A percentile compares a stretch with the other conserved stretches of the same genome.
These are phyloP conservation scores for Dendryphion nanum DNA, from an alignment of 2,329 filamentous ascomycete species.

Conservation along the genomic window DNA sequence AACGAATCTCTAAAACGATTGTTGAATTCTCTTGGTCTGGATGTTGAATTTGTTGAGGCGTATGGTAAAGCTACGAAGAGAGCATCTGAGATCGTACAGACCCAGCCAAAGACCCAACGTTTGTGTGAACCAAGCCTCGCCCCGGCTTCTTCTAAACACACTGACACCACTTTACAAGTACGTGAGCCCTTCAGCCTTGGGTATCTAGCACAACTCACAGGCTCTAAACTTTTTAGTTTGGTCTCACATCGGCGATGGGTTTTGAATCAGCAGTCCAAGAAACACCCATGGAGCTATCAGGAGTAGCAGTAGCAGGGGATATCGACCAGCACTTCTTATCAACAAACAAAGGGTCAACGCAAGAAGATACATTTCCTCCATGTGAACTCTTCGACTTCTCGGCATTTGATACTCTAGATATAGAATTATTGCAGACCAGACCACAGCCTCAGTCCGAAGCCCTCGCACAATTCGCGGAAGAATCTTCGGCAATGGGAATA, in stretches of 20 bases:
- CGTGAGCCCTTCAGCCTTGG: too few relatives aligned
- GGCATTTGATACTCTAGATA: constrained; percentile 1
- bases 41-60: constrained; percentile 11
- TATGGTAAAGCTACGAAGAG: constrained; percentile 8
- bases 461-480: too few relatives aligned
- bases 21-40: constrained; percentile 11
- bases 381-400: constrained; percentile 4
- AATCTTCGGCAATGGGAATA: constrained; percentile 2
- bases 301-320: too few relatives aligned
- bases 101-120: constrained; percentile 1
- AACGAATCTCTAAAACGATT: constrained; percentile 11
- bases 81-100: constrained; percentile 6
- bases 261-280: too few relatives aligned
- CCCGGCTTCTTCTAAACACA: constrained; percentile 1
- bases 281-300: too few relatives aligned
- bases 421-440: neutral
- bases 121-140: constrained; percentile 2
- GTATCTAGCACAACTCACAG: too few relatives aligned
- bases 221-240: too few relatives aligned
- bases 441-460: neutral
- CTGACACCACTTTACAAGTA: constrained; percentile 2
- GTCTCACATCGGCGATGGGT: too few relatives aligned
- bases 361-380: constrained; percentile 3
- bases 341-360: constrained; percentile 5
- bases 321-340: too few relatives aligned